Evolutionary conservation across 257 asterid genomes (phyloP).

Genomic region (Nicotiana knightiana): DNA sequence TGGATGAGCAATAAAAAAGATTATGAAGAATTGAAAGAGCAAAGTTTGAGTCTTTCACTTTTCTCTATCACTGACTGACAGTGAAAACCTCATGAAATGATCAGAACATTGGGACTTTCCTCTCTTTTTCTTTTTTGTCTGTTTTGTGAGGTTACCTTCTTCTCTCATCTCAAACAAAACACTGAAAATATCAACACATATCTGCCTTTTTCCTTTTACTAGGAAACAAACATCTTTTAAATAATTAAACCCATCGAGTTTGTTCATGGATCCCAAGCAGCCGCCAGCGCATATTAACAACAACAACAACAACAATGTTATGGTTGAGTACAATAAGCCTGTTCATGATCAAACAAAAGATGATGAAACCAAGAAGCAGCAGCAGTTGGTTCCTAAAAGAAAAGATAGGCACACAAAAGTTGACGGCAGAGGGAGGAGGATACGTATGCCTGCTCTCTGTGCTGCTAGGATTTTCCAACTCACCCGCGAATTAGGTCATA

Average conservation of each 20-base stretch:
- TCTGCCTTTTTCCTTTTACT: not conserved
- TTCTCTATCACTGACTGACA: not conserved
- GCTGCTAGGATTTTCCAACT: slow-evolving; percentile 75
- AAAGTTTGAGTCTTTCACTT: not conserved
- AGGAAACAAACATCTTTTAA: not conserved
- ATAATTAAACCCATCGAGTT: not conserved
- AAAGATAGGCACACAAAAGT: slow-evolving; percentile 75
- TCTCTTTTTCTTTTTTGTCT: not conserved
- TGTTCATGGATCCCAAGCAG: slow-evolving; percentile 44
- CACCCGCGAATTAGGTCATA: slow-evolving; percentile 72
- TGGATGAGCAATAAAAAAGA: too few species aligned
- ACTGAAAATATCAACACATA: not conserved
- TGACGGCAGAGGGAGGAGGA: slow-evolving; percentile 73
- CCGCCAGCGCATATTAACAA: slow-evolving; percentile 15
- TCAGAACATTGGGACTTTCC: not conserved
- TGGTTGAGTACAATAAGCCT: slow-evolving; percentile 21
- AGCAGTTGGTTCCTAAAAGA: slow-evolving; percentile 38
- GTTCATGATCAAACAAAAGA: slow-evolving; percentile 26
- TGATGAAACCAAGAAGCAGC: slow-evolving; percentile 34
- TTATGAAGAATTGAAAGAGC: too few species aligned
- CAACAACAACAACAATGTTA: not conserved
- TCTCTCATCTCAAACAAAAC: not conserved
- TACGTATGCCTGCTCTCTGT: slow-evolving; percentile 78
- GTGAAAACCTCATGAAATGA: slow-evolving; percentile 3
- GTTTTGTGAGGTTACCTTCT: slow-evolving; percentile 5